These are phyloP conservation scores for Otatea glauca DNA, from an alignment of 176 grass and related monocot genomes.

Conservation along the genomic window DNA sequence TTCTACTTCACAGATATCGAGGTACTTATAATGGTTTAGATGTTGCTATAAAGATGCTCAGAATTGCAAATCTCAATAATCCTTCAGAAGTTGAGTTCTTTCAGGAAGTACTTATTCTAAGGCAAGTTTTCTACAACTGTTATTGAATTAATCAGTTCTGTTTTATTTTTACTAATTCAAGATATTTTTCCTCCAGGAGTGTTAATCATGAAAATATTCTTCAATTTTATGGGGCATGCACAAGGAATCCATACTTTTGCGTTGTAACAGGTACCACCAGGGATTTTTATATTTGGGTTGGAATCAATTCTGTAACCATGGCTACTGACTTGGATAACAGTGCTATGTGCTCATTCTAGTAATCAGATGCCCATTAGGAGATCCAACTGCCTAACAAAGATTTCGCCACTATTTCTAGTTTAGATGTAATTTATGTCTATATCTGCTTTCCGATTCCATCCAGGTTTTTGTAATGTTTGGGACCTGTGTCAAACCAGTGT, in stretches of 20 bases:
- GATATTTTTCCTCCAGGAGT: slow-evolving; percentile 58
- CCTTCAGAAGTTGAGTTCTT: slow-evolving; percentile 71
- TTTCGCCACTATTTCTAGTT: not conserved
- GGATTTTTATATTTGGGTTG: slow-evolving; percentile 13
- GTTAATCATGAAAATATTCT: slow-evolving; percentile 80
- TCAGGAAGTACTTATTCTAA: slow-evolving; percentile 92
- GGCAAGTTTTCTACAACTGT: slow-evolving; percentile 49
- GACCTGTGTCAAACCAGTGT: not conserved
- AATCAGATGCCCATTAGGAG: slow-evolving; percentile 3
- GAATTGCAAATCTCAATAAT: slow-evolving; percentile 54
- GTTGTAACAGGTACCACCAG: slow-evolving; percentile 76
- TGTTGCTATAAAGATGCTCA: slow-evolving; percentile 91
- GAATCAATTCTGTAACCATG: not conserved
- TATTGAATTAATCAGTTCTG: slow-evolving; percentile 6
- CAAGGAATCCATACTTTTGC: slow-evolving; percentile 54
- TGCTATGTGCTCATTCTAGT: not conserved
- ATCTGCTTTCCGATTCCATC: not conserved
- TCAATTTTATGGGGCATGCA: slow-evolving; percentile 83
- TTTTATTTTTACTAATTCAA: slow-evolving; percentile 32
- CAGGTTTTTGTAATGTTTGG: not conserved
- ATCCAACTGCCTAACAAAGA: not conserved
- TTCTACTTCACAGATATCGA: slow-evolving; percentile 60
- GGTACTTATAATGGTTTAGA: slow-evolving; percentile 66
- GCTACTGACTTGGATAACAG: slow-evolving; percentile 17
- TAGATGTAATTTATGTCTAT: not conserved